Base-by-base conservation (phyloP, 169 alveolate genomes). In the Theileria orientalis region DNA sequence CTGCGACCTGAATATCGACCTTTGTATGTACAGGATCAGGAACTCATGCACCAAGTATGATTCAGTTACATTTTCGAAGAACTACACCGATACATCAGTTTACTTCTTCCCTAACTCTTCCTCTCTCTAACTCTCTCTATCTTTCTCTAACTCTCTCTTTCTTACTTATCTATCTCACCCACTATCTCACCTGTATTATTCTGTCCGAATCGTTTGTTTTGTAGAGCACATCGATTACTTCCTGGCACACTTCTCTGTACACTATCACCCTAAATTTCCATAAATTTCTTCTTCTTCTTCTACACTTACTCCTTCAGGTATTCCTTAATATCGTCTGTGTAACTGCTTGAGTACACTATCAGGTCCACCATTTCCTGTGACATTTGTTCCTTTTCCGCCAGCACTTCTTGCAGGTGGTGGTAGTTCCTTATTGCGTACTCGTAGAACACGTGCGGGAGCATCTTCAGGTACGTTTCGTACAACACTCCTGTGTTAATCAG, bases 381-480 rank as follows among this genome's bases (percentile, higher is more conserved):
- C 16, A 44, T n/a, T 19, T 19, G 30, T 2, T 44, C 30, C 67
- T 16, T n/a, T 32, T 27, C 37, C 37, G 37, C 14, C 42, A 56
- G 23, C 0, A 32, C 14, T 56, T 29, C 46, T 56, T 56, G 66
- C 32, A 56, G 29, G 46, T 29, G 42, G 44, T 56, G 32, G 66
- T 68, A 68, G 73, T 68, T 44, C 52, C 66, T 68, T 19, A 52
- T 68, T 14, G 30, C 73, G 35, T 44, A 40, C 29, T 51, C 66
- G 46, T 68, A 68, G 61, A 68, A 68, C 25, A 51, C 76, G 25
- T 68, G 47, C 5, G 76, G 76, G n/a, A 68, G 44, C 76, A 68
- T 68, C n/a, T 68, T 29, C 52, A 68, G 2, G 6, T 68, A 68
- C 2, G 76, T 54, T n/a, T 46, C 57, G 56, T 68, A 68, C 41